Percentiles rank a stretch among this genome's conserved stretches.
phyloP scores from a whole-genome alignment of 1,284 basidiomycete species.

The Trametes versicolor region DNA sequence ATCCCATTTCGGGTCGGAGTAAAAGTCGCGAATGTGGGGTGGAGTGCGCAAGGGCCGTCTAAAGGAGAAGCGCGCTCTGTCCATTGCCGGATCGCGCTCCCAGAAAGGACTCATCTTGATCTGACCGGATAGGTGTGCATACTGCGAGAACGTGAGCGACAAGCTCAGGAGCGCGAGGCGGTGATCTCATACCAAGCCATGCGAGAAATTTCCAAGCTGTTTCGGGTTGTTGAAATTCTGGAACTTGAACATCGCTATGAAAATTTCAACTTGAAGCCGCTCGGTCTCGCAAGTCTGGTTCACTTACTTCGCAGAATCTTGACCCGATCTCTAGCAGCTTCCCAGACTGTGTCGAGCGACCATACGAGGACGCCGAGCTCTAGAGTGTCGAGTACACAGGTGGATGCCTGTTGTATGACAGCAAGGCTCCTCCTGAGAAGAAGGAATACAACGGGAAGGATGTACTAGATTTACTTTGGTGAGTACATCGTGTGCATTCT shows the following conservation, averaged over 20 bases:
- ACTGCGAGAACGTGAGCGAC: neutral
- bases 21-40: too few species aligned
- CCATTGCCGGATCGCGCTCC: neutral
- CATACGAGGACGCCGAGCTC: constrained; percentile 14
- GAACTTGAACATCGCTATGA: constrained; percentile 49
- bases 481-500: neutral
- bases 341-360: neutral
- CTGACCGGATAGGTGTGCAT: neutral
- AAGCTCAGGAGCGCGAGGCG: too few species aligned
- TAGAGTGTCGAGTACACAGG: constrained; percentile 4
- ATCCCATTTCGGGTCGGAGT: neutral
- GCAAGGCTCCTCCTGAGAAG: constrained; percentile 17
- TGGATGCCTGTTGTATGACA: constrained; percentile 13
- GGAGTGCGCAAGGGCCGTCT: too few species aligned
- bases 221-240: constrained; percentile 38
- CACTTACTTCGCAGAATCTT: constrained; percentile 14
- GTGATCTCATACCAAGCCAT: constrained; percentile 40
- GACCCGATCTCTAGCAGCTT: constrained; percentile 9
- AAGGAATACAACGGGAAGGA: constrained; percentile 27
- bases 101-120: constrained; percentile 5
- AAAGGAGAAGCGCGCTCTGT: neutral
- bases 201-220: constrained; percentile 39
- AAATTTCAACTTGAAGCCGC: too few species aligned
- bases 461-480: constrained; percentile 8
- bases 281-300: too few species aligned